These are phyloP conservation scores for Arthrobotrys sinensis DNA, from an alignment of 2,329 filamentous ascomycete species.

Conservation along the genomic window DNA sequence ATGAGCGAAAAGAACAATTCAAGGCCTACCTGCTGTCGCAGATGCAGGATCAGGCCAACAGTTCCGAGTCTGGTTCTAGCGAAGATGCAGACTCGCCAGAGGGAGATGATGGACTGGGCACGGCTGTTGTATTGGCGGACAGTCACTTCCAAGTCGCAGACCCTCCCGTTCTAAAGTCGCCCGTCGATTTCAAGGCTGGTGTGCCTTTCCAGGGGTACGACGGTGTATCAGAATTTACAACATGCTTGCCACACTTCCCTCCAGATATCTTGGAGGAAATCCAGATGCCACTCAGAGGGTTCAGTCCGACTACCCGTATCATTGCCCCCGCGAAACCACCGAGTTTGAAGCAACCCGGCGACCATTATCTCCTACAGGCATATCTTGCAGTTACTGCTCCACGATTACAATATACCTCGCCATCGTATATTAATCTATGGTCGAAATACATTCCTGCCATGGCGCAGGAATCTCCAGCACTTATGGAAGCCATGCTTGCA, in stretches of 20 bases:
- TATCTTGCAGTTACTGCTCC: constrained; percentile 63
- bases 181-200: constrained; percentile 55
- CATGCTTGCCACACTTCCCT: constrained; percentile 62
- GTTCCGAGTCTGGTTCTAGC: constrained; percentile 51
- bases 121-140: constrained; percentile 43
- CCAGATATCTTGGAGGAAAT: constrained; percentile 62
- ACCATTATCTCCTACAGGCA: constrained; percentile 63
- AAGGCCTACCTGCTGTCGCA: constrained; percentile 58
- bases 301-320: constrained; percentile 61
- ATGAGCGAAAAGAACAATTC: constrained; percentile 56
- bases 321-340: constrained; percentile 61
- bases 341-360: constrained; percentile 60
- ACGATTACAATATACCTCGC: constrained; percentile 63
- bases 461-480: constrained; percentile 63
- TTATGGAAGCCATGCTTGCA: constrained; percentile 64
- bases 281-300: constrained; percentile 51
- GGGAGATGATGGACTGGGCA: constrained; percentile 21
- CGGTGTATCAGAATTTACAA: constrained; percentile 58
- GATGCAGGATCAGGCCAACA: constrained; percentile 52
- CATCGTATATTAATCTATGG: constrained; percentile 64
- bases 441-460: constrained; percentile 64
- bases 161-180: constrained; percentile 49
- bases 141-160: constrained; percentile 66
- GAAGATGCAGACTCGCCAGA: constrained; percentile 42
- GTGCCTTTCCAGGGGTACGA: constrained; percentile 36